phyloP scores from a whole-genome alignment of 2,329 filamentous ascomycete species.

The Cladosporium sp. region DNA sequence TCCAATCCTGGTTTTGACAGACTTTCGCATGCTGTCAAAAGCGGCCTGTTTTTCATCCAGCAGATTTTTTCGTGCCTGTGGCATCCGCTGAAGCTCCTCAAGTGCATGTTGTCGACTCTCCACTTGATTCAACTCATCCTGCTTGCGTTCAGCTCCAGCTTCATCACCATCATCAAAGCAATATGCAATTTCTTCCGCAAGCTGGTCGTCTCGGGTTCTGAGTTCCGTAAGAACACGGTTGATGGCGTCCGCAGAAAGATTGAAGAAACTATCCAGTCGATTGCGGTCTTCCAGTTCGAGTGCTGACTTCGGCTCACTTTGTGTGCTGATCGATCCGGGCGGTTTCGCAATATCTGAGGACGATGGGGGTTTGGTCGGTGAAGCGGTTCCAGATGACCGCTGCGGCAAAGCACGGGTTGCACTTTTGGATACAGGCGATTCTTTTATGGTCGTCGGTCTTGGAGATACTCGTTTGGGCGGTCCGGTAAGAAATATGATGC shows the following conservation, averaged over 20 bases:
- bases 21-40: slow-evolving; percentile 23
- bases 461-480: slow-evolving; percentile 3
- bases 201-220: slow-evolving; percentile 23
- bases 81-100: slow-evolving; percentile 24
- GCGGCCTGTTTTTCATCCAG: slow-evolving; percentile 18
- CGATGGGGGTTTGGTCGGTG: slow-evolving; percentile 5
- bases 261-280: slow-evolving; percentile 26
- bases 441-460: background rate
- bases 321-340: slow-evolving; percentile 5
- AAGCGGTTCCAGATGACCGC: background rate
- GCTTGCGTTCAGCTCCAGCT: slow-evolving; percentile 22
- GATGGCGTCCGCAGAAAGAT: slow-evolving; percentile 24
- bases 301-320: slow-evolving; percentile 16
- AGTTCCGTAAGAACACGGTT: slow-evolving; percentile 22
- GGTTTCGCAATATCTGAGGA: slow-evolving; percentile 13
- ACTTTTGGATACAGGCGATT: background rate
- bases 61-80: slow-evolving; percentile 27
- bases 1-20: slow-evolving; percentile 26
- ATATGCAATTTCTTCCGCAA: slow-evolving; percentile 27
- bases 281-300: slow-evolving; percentile 15
- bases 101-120: slow-evolving; percentile 23
- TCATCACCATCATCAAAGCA: slow-evolving; percentile 26
- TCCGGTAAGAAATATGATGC: slow-evolving; percentile 1
- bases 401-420: background rate
- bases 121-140: slow-evolving; percentile 25